These are phyloP conservation scores for Cystobasidium sp. DNA, from an alignment of 1,284 basidiomycete species.

Conservation along the genomic window DNA sequence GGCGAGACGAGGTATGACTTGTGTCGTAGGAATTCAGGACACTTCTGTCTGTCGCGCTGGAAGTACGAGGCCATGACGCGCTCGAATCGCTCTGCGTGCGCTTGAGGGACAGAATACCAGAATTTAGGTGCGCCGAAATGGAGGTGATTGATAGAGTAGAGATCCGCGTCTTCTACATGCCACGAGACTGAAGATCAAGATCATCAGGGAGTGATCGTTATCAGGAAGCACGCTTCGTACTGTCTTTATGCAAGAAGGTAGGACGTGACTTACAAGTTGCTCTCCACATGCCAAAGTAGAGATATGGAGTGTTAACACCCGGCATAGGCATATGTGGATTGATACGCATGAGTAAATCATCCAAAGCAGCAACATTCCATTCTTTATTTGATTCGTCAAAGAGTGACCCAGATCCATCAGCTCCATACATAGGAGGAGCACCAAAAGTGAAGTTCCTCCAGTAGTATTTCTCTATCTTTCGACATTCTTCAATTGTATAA, in stretches of 20 bases:
- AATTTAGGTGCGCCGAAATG: constrained; percentile 96
- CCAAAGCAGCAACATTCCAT: constrained; percentile 93
- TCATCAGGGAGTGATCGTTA: background rate
- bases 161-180: constrained; percentile 89
- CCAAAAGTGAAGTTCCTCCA: constrained; percentile 91
- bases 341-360: constrained; percentile 84
- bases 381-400: constrained; percentile 77
- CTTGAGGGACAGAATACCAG: constrained; percentile 96
- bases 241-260: too few relatives aligned
- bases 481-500: constrained; percentile 83
- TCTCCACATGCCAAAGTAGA: constrained; percentile 99
- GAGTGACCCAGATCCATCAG: constrained; percentile 81
- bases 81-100: constrained; percentile 66
- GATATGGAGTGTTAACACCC: constrained; percentile 95
- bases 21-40: constrained; percentile 92
- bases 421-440: constrained; percentile 92
- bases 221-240: too few relatives aligned
- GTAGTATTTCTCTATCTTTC: constrained; percentile 83
- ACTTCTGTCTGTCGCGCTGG: constrained; percentile 78
- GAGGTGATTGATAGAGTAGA: constrained; percentile 98
- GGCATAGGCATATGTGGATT: constrained; percentile 70
- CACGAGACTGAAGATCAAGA: constrained; percentile 68
- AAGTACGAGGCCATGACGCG: constrained; percentile 69
- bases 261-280: constrained; percentile 77
- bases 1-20: constrained; percentile 96